A percentile compares a stretch with the other conserved stretches of the same genome.
Evolutionary conservation across 257 asterid species (phyloP).

Genomic region (Nicotiana obtusifolia): DNA sequence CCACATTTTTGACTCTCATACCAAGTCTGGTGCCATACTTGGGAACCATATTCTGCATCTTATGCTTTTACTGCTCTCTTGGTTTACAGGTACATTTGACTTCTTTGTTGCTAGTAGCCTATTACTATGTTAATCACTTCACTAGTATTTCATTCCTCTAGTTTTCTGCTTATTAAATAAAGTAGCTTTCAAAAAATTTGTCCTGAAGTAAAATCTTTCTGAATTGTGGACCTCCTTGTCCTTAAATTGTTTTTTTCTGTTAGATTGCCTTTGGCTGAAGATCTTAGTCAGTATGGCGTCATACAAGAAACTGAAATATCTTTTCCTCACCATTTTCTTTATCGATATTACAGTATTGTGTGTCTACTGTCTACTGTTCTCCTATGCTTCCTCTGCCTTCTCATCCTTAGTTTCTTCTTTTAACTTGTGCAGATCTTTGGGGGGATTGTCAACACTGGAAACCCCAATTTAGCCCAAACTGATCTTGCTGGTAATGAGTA

Average conservation of each 20-base stretch:
- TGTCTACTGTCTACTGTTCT: not conserved
- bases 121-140: not conserved
- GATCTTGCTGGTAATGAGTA: slow-evolving; percentile 80
- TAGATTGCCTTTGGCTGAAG: not conserved
- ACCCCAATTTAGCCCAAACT: slow-evolving; percentile 64
- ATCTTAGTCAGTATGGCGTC: not conserved
- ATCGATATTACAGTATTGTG: not conserved
- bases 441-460: slow-evolving; percentile 80
- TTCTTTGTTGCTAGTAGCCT: not conserved
- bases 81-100: slow-evolving; percentile 74
- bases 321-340: not conserved
- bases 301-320: not conserved
- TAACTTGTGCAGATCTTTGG: slow-evolving; percentile 71
- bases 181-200: not conserved
- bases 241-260: not conserved
- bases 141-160: not conserved
- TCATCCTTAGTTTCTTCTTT: not conserved
- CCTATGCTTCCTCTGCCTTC: not conserved
- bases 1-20: slow-evolving; percentile 84
- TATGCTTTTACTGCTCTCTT: slow-evolving; percentile 89
- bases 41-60: slow-evolving; percentile 84
- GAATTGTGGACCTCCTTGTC: not conserved
- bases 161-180: not conserved
- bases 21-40: slow-evolving; percentile 97
- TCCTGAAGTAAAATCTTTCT: not conserved